Base-by-base conservation (phyloP, 2,329 filamentous ascomycete species). In the Penicillium vulpinum region DNA sequence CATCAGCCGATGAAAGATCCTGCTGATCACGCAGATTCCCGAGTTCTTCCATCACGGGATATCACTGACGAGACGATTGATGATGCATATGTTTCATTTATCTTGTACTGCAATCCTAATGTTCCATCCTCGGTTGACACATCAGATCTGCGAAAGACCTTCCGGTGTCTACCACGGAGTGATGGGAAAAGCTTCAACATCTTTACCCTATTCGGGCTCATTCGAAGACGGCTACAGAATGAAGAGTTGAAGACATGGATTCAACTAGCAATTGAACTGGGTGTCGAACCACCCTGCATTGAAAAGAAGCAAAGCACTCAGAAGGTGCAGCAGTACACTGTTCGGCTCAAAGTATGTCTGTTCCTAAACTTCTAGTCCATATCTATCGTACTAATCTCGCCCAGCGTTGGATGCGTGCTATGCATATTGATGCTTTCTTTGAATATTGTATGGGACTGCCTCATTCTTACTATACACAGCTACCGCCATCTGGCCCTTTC, bases 401-500 rank as follows among this genome's bases (percentile, higher is more conserved):
- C 38, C 67, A 90, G 90, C 88, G 93, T 70, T 97, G 92, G 92
- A 94, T 97, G 90, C 91, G 91, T 71, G 92, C 92, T 5, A 93
- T 96, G 89, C 92, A 96, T 72, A 86, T 96, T 51, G 91, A 96
- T 79, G 90, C 91, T 11, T 97, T 97, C 72, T 97, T 96, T 68
- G 91, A 96, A 71, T 97, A 91, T 71, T 84, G 95, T 21, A 81
- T 93, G 60, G 85, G 86, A 47, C 91, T 91, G 62, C 79, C 84
- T 26, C 91, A 95, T 73, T 77, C 85, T 0, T 97, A 97, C 73
- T 96, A 88, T 79, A 87, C 84, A 16, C 84, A 91, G 35, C 83
- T 96, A 24, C 92, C 92, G 0, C 78, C 81, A 6, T 81, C 83
- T 15, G 79, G 83, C 29, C 83, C 87, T 52, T 85, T 88, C 2